A percentile compares a stretch with the other conserved stretches of the same genome.
phyloP scores from a whole-genome alignment of 257 asterid species.

The Nemophila menziesii region DNA sequence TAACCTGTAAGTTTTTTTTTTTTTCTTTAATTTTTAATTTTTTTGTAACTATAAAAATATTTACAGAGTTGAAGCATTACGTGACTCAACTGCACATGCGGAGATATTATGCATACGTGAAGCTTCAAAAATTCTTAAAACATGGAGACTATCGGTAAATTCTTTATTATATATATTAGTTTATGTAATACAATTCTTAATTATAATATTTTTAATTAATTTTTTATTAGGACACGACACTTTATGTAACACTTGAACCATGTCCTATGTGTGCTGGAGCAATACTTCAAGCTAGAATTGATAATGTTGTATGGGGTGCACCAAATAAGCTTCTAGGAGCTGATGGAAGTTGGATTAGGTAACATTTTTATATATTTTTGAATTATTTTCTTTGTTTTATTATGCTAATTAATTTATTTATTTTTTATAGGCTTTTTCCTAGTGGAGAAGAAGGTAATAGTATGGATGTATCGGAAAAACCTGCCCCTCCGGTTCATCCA shows the following conservation, averaged over 20 bases:
- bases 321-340: conserved; percentile 99
- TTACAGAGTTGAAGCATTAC: conserved; percentile 90
- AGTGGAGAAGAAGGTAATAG: conserved; percentile 42
- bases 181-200: conserved; percentile 6
- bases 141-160: conserved; percentile 95
- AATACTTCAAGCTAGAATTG: conserved; percentile 92
- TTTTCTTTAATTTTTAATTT: conserved; percentile 5
- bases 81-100: conserved; percentile 98
- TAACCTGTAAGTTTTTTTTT: conserved; percentile 61
- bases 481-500: conserved; percentile 81
- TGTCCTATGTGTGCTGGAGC: conserved; percentile 99
- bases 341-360: conserved; percentile 99
- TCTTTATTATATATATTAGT: neutral
- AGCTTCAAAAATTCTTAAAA: conserved; percentile 61
- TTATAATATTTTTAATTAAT: conserved; percentile 6
- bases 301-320: conserved; percentile 93
- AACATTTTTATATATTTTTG: conserved; percentile 3
- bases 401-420: neutral
- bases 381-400: neutral
- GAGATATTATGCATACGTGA: conserved; percentile 93
- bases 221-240: conserved; percentile 53
- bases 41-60: conserved; percentile 11
- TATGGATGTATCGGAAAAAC: conserved; percentile 44
- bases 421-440: conserved; percentile 69
- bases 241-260: conserved; percentile 93